Base-by-base conservation (phyloP, 768 basidiomycete genomes). In the Boletus bicolor region DNA sequence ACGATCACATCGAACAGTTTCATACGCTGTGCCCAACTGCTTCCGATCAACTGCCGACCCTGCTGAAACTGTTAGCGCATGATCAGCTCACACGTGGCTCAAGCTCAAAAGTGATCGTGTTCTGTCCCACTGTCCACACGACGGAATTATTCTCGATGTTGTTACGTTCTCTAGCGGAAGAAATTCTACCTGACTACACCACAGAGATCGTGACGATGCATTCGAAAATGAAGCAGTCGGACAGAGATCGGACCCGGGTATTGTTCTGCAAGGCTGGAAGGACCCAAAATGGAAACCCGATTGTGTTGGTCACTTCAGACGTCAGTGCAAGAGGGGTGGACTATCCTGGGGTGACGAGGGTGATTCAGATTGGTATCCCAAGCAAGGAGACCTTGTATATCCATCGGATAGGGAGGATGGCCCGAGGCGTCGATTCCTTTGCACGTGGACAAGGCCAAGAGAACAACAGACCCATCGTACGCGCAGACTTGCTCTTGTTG, bases 311-410 rank as follows among this genome's bases (percentile, higher is more conserved):
- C 61, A 89, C 86, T 4, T 93, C 92, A 1, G 93, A 96, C 61
- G 85, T 96, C 6, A 93, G 91, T 30, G 91, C 92, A 21, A 83
- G 92, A 54, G 91, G 91, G 15, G 82, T 95, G 44, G 91, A 96
- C 69, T 96, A 95, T 68, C 92, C 92, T 8, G 84, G 82, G 19
- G 89, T 94, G 21, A 91, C 91, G 0, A 85, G 93, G 38, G 89
- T 95, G 57, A 88, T 98, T 60, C 97, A 98, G 69, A 77, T 99
- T 49, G 94, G 96, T 49, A 76, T 89, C 7, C 94, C 96, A 2
- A 68, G 73, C 7, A 76, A 73, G 1, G 71, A 81, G 10, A 87
- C 92, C 21, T 81, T 86, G 60, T 96, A 97, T 68, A 76, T 93
- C 48, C 91, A 94, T 62, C 87, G 94, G 54, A 83, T 96, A 43